A percentile compares a stretch with the other conserved stretches of the same genome.
Evolutionary conservation across 768 basidiomycete species (phyloP).

Genomic region (Leccinum variicolor): DNA sequence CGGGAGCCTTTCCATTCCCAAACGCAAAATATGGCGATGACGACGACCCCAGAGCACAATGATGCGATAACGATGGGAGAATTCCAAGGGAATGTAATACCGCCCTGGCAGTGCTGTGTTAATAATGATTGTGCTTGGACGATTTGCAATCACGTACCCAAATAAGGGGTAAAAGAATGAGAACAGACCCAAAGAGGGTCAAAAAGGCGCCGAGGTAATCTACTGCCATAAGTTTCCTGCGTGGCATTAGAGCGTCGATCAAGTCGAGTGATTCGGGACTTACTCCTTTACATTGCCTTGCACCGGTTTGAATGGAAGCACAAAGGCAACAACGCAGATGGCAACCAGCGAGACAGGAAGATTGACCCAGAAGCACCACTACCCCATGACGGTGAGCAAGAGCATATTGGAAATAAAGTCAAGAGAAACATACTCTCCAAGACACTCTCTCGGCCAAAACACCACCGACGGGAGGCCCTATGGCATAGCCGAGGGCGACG

Average conservation of each 20-base stretch:
- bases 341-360: constrained; percentile 56
- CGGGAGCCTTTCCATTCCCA: constrained; percentile 72
- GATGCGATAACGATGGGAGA: constrained; percentile 64
- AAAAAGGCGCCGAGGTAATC: constrained; percentile 62
- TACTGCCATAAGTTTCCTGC: constrained; percentile 59
- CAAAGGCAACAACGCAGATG: constrained; percentile 53
- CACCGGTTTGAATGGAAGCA: constrained; percentile 69
- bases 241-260: neutral
- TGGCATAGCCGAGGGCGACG: constrained; percentile 52
- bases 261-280: neutral
- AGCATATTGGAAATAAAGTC: neutral
- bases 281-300: constrained; percentile 55
- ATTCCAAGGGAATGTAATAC: constrained; percentile 68
- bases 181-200: constrained; percentile 56
- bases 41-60: constrained; percentile 51
- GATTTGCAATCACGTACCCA: constrained; percentile 45
- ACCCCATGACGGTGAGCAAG: neutral
- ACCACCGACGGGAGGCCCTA: constrained; percentile 70
- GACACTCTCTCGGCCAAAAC: constrained; percentile 56
- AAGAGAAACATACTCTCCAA: constrained; percentile 50
- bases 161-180: constrained; percentile 67
- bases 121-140: neutral
- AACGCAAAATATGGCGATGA: constrained; percentile 55
- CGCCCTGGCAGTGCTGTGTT: constrained; percentile 44
- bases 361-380: constrained; percentile 80